Evolutionary conservation across 345 rosid species (phyloP), one percentile per base, ranked within the genome.

Genomic region (Erodium maritimum): DNA sequence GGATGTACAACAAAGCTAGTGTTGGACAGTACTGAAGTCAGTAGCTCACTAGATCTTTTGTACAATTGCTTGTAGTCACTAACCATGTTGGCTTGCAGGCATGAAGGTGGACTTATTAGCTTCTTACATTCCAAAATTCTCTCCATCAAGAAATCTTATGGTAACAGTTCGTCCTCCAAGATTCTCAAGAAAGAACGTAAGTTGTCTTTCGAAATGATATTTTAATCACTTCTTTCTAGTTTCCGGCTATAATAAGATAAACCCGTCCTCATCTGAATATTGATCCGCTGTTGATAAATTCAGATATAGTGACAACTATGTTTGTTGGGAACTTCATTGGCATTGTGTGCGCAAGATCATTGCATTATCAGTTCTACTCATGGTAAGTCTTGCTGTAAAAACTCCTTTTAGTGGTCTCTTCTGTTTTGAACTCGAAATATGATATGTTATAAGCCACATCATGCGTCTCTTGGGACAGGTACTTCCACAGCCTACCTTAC

Each of bases 341-440:
- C 71, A 72, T 93, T 58, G 46, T 87, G 7, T 93, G 85, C 54
- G 94, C 99, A 50, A 89, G 99, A 29, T 89, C 99, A 52, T 79
- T 93, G 77, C 99, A 93, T 69, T 93, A 89, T 72, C 95, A 93
- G 71, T 93, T 93, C 71, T 93, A 93, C 71, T 87, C 96, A 21
- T 93, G 99, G 99, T 91, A 74, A 61, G 76, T 42, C 19, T 50
- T 60, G 37, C 45, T 23, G 45, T 17, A 24, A 7, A 42, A 54
- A 42, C 9, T 21, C 19, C 25, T 21, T n/a, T n/a, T n/a, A n/a
- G n/a, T n/a, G n/a, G n/a, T n/a, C n/a, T 45, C 8, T 55, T 52
- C 21, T 23, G 34, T 19, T 7, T 52, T 22, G 21, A 22, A 33
- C 52, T 17, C 45, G 21, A n/a, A 12, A 42, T n/a, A 23, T 5